These are phyloP conservation scores for Saccharomyces hybrid DNA, from an alignment of 1,139 yeast species.

Conservation along the genomic window DNA sequence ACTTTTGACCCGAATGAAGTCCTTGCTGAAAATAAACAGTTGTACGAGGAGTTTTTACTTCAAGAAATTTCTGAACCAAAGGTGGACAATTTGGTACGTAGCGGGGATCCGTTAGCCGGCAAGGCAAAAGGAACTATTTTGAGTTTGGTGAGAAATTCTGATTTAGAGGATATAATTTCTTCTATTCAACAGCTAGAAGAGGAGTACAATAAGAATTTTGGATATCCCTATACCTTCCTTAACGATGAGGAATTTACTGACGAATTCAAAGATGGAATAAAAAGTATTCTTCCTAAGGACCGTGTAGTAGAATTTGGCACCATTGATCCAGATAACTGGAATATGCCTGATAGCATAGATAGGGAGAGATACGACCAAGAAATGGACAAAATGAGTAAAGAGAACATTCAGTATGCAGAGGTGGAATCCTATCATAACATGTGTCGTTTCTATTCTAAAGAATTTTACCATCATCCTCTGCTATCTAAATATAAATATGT, in stretches of 20 bases:
- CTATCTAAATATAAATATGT: constrained; percentile 65
- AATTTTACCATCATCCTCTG: constrained; percentile 64
- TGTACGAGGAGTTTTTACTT: constrained; percentile 33
- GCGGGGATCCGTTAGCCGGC: constrained; percentile 18
- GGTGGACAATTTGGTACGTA: constrained; percentile 34
- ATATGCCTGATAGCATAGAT: constrained; percentile 49
- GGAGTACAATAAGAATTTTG: constrained; percentile 59
- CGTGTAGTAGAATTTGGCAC: constrained; percentile 53
- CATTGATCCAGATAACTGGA: constrained; percentile 53
- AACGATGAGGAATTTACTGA: constrained; percentile 64
- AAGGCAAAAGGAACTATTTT: constrained; percentile 66
- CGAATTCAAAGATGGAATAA: constrained; percentile 43
- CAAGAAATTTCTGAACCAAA: constrained; percentile 42
- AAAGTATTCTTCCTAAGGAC: constrained; percentile 33
- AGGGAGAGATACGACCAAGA: constrained; percentile 37
- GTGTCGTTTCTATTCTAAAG: constrained; percentile 76
- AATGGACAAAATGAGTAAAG: constrained; percentile 46
- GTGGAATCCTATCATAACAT: constrained; percentile 68
- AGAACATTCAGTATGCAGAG: constrained; percentile 66
- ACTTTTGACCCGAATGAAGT: constrained; percentile 25
- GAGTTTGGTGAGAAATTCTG: constrained; percentile 63
- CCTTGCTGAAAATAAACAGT: constrained; percentile 33
- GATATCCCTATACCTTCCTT: constrained; percentile 73
- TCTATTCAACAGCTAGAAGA: constrained; percentile 56
- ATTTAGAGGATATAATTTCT: constrained; percentile 40